phyloP scores from a whole-genome alignment of 2,329 filamentous ascomycete species.

The Botrytis aclada region DNA sequence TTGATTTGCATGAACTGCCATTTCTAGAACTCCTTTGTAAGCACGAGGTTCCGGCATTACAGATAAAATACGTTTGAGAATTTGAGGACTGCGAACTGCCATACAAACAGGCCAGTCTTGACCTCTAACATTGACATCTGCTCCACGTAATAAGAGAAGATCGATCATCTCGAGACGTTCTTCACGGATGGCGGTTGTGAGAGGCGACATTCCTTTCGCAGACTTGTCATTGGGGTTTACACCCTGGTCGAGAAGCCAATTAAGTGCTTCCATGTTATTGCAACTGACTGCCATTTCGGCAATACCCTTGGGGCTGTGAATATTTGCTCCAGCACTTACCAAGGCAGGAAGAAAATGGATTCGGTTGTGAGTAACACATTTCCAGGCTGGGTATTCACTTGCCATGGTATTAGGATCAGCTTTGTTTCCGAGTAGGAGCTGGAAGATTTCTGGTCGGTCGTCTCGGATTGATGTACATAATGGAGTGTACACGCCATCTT shows the following conservation, averaged over 20 bases:
- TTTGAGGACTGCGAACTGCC: conserved; percentile 59
- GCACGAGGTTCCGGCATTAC: conserved; percentile 56
- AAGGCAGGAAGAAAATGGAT: conserved; percentile 58
- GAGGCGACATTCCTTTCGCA: conserved; percentile 55
- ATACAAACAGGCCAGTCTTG: conserved; percentile 70
- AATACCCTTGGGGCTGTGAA: conserved; percentile 60
- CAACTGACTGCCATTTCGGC: conserved; percentile 60
- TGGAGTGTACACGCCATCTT: conserved; percentile 66
- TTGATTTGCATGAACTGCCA: conserved; percentile 64
- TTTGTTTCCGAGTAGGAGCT: conserved; percentile 52
- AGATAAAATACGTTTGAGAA: conserved; percentile 57
- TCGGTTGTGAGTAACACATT: conserved; percentile 65
- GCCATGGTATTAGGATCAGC: conserved; percentile 54
- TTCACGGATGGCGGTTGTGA: conserved; percentile 64
- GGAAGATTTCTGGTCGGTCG: conserved; percentile 59
- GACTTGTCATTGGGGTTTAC: conserved; percentile 59
- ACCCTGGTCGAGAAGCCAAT: conserved; percentile 58
- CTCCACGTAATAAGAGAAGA: conserved; percentile 54
- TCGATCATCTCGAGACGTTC: conserved; percentile 58
- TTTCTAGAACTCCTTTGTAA: conserved; percentile 65
- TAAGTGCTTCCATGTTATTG: conserved; percentile 59
- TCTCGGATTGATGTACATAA: conserved; percentile 67
- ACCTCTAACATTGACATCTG: conserved; percentile 60
- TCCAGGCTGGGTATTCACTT: conserved; percentile 64
- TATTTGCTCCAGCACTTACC: conserved; percentile 57